Percentiles rank a stretch among this genome's conserved stretches.
Conservation (phyloP, 2,329 filamentous ascomycete species). For the Hymenoscyphus linearis region DNA sequence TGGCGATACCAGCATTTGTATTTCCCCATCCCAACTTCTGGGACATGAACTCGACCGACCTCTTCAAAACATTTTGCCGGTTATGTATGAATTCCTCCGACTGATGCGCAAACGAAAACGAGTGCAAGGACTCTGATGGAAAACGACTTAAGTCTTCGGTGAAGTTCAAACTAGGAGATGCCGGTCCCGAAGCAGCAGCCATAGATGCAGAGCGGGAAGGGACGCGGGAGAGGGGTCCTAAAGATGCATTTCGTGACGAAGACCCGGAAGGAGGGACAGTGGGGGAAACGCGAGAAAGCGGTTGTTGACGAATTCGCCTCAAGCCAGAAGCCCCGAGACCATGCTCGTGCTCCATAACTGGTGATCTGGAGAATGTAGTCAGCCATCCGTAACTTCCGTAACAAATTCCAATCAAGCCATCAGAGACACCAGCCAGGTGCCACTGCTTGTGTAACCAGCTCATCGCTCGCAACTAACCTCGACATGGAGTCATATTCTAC, state of each 20-base stretch:
- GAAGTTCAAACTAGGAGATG: slow-evolving; percentile 65
- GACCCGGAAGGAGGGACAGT: slow-evolving; percentile 59
- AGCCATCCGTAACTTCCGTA: slow-evolving; percentile 12
- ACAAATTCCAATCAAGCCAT: slow-evolving; percentile 8
- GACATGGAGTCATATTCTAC: slow-evolving; percentile 65
- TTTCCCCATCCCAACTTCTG: slow-evolving; percentile 77
- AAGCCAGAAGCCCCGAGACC: slow-evolving; percentile 80
- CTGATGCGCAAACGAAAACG: slow-evolving; percentile 95
- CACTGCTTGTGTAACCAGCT: slow-evolving; percentile 1
- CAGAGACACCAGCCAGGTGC: slow-evolving; percentile 18
- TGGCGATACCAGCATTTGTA: slow-evolving; percentile 69
- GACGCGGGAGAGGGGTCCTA: slow-evolving; percentile 61
- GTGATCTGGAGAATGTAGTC: slow-evolving; percentile 53
- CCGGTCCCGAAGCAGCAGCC: slow-evolving; percentile 49
- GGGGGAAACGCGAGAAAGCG: slow-evolving; percentile 57
- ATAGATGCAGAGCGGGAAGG: slow-evolving; percentile 35
- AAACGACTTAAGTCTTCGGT: slow-evolving; percentile 88
- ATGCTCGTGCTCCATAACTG: slow-evolving; percentile 85
- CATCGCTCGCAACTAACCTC: slow-evolving; percentile 52
- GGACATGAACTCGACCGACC: slow-evolving; percentile 88
- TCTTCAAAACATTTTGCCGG: slow-evolving; percentile 86
- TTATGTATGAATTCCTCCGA: slow-evolving; percentile 88
- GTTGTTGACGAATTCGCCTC: slow-evolving; percentile 87
- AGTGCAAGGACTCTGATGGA: slow-evolving; percentile 92
- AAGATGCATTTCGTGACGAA: slow-evolving; percentile 56